Percentiles rank a stretch among this genome's conserved stretches.
These are phyloP conservation scores for Graphium sp. DNA, from an alignment of 2,329 filamentous ascomycete genomes.

Conservation along the genomic window DNA sequence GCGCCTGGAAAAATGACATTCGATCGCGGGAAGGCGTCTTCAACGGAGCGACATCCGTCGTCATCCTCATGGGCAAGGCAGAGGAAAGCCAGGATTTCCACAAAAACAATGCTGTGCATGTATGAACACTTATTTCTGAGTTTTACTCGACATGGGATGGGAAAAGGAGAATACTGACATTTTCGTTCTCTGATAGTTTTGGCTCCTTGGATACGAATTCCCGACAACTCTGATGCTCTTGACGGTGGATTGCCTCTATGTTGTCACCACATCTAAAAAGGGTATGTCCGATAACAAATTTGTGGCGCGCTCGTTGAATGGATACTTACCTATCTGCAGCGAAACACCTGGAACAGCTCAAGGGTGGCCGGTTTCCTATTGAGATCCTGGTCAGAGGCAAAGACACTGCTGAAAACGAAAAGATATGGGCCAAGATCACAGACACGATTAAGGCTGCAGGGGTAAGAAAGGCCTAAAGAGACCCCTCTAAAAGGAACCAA, in stretches of 20 bases:
- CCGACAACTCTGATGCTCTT: slow-evolving; percentile 89
- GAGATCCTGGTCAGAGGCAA: slow-evolving; percentile 88
- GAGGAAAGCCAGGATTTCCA: slow-evolving; percentile 75
- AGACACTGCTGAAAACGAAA: slow-evolving; percentile 79
- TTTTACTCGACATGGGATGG: no score
- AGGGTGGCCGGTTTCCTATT: slow-evolving; percentile 80
- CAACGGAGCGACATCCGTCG: slow-evolving; percentile 69
- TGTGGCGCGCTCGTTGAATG: background rate
- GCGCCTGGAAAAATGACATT: slow-evolving; percentile 94
- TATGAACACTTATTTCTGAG: no score
- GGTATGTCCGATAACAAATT: slow-evolving; percentile 31
- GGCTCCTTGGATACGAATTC: slow-evolving; percentile 97
- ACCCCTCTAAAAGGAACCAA: background rate
- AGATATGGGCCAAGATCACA: slow-evolving; percentile 69
- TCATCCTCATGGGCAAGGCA: slow-evolving; percentile 88
- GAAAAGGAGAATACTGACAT: slow-evolving; percentile 3
- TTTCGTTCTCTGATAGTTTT: slow-evolving; percentile 47
- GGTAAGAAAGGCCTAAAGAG: slow-evolving; percentile 30
- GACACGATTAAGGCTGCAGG: slow-evolving; percentile 79
- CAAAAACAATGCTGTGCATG: slow-evolving; percentile 94
- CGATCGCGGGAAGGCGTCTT: slow-evolving; percentile 74
- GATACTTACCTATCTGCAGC: slow-evolving; percentile 35
- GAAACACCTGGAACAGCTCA: slow-evolving; percentile 81
- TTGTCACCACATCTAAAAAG: slow-evolving; percentile 95
- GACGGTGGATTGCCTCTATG: slow-evolving; percentile 73